These are phyloP conservation scores for Candida suzukii DNA, from an alignment of 805 yeast genomes.

Conservation along the genomic window DNA sequence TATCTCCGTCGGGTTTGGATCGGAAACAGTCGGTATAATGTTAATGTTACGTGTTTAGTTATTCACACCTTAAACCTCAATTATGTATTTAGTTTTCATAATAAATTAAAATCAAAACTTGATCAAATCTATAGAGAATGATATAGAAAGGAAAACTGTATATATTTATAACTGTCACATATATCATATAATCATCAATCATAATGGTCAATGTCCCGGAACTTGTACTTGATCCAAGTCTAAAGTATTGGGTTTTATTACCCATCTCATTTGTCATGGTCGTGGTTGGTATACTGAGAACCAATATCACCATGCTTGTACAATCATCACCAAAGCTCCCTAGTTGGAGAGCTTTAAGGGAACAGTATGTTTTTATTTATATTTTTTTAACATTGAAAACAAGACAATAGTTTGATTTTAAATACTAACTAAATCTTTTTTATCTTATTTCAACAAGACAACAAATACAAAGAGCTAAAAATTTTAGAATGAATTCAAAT, in stretches of 20 bases:
- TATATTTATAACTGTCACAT: no score
- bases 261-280: constrained; percentile 92
- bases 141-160: no score
- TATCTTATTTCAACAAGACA: constrained; percentile 37
- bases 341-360: constrained; percentile 44
- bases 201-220: constrained; percentile 30
- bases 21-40: neutral
- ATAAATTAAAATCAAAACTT: no score
- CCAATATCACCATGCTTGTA: constrained; percentile 56
- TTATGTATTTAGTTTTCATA: no score
- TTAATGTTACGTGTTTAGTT: no score
- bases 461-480: constrained; percentile 50
- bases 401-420: no score
- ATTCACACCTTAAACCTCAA: no score
- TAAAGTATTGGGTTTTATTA: constrained; percentile 83
- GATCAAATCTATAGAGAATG: no score
- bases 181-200: neutral
- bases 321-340: constrained; percentile 51
- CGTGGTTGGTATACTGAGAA: constrained; percentile 72
- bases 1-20: neutral
- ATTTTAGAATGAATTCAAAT: constrained; percentile 47
- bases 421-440: neutral
- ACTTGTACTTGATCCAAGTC: constrained; percentile 66
- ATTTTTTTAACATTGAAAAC: no score
- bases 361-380: constrained; percentile 34